Base-by-base conservation (phyloP, 2,329 filamentous ascomycete species). In the Apiospora koreana region DNA sequence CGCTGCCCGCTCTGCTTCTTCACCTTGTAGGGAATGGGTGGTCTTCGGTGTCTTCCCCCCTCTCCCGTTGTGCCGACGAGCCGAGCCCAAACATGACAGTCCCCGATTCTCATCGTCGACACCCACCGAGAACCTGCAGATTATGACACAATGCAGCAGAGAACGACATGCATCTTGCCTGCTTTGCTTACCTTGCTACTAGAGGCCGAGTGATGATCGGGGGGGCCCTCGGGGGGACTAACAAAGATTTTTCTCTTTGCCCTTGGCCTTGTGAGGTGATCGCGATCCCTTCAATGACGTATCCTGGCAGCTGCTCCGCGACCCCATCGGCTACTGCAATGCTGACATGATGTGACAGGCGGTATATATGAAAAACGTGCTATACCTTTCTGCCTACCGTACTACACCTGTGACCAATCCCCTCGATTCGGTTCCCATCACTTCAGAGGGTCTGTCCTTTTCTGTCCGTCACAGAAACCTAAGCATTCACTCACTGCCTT, bases 51-150 rank as follows among this genome's bases (percentile, higher is more conserved):
- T 28, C 28, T 18, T 21, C 16, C 16, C 50, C 28, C 31, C 54
- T 54, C 54, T 62, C 54, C 31, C 54, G 31, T 28, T 62, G 54
- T 62, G 54, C 54, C 54, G 54, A 62, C 28, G 54, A 62, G 54
- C 54, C 54, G 54, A 38, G 54, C 31, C 31, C 31, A 62, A n/a
- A 18, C 28, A 16, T 21, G 18, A 7, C 50, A 21, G 8, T 28
- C 50, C 28, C 28, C 50, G 50, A 58, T 58, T 58, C 28, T 25
- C 16, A 58, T 58, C 28, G 28, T 8, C 4, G 7, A 31, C 50
- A 58, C 50, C 50, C 31, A 58, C 48, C 16, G 23, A 50, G 16
- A 62, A 38, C 54, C 31, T 62, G 54, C 54, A 62, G 54, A 38
- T 38, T n/a, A 62, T 62, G 28, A 62, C 54, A 62, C 54, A 62